Evolutionary conservation across 2,329 filamentous ascomycete genomes (phyloP).

Genomic region (Cladophialophora immunda): DNA sequence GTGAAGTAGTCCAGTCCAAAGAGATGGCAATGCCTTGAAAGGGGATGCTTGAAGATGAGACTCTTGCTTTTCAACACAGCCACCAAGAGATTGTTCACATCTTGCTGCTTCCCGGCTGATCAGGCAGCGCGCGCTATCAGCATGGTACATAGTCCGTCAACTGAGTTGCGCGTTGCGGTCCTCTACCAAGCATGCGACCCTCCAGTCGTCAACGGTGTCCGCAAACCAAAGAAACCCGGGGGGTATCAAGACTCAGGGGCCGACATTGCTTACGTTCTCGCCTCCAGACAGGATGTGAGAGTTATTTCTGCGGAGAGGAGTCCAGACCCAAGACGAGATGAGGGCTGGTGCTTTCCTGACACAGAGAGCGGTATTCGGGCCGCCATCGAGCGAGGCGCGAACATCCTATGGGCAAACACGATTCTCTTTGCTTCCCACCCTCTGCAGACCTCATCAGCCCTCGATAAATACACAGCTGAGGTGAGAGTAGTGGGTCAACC

Average conservation of each 20-base stretch:
- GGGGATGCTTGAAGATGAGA: neutral
- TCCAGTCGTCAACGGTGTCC: constrained; percentile 57
- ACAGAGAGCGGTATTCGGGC: constrained; percentile 53
- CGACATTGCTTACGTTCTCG: constrained; percentile 57
- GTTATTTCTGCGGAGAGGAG: constrained; percentile 46
- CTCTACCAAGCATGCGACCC: constrained; percentile 59
- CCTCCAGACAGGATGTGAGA: constrained; percentile 41
- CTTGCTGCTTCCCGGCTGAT: too few species aligned
- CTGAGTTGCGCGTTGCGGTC: constrained; percentile 50
- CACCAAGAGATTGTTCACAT: neutral
- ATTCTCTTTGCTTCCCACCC: constrained; percentile 60
- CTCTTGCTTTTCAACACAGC: neutral
- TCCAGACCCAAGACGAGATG: constrained; percentile 45
- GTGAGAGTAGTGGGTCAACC: constrained; percentile 58
- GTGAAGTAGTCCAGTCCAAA: neutral
- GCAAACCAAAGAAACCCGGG: constrained; percentile 61
- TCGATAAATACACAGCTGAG: constrained; percentile 44
- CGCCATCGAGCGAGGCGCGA: constrained; percentile 53
- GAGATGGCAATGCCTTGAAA: neutral
- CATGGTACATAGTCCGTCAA: neutral
- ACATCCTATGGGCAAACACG: constrained; percentile 62
- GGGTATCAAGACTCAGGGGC: constrained; percentile 50
- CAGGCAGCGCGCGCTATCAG: too few species aligned
- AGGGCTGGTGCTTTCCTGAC: constrained; percentile 56
- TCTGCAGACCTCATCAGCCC: constrained; percentile 52